phyloP scores from a whole-genome alignment of 2,329 filamentous ascomycete species.

The Sarocladiaceae sp. region DNA sequence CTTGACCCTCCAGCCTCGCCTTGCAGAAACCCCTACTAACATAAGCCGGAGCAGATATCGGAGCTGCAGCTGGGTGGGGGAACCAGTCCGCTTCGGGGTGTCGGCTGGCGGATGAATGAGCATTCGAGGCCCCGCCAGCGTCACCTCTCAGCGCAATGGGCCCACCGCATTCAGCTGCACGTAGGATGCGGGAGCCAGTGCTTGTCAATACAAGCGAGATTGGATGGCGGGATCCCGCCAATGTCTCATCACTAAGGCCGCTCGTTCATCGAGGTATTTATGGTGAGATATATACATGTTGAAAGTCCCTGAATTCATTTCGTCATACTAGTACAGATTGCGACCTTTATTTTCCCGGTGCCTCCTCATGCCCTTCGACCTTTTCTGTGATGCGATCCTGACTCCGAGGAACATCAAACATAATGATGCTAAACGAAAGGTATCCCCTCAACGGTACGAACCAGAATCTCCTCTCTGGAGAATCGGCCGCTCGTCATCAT shows the following conservation, averaged over 20 bases:
- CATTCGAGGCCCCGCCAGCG: too few species aligned
- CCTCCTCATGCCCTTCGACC: not conserved
- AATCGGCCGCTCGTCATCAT: constrained; percentile 16
- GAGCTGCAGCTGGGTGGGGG: constrained; percentile 1
- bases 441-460: not conserved
- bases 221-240: constrained; percentile 1
- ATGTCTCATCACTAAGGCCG: too few species aligned
- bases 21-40: not conserved
- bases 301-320: too few species aligned
- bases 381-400: not conserved
- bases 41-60: not conserved
- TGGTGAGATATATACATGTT: too few species aligned
- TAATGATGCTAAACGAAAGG: not conserved
- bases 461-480: constrained; percentile 17
- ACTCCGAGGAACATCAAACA: too few species aligned
- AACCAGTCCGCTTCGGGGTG: not conserved
- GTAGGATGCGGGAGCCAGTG: too few species aligned
- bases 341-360: not conserved
- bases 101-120: not conserved
- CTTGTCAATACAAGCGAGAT: too few species aligned
- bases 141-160: too few species aligned
- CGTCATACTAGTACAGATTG: not conserved
- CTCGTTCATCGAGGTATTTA: too few species aligned
- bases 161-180: too few species aligned
- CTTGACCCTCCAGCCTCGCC: not conserved